These are phyloP conservation scores for Cyclostephanos tholiformis DNA, from an alignment of 108 stramenopile species.

Conservation along the genomic window DNA sequence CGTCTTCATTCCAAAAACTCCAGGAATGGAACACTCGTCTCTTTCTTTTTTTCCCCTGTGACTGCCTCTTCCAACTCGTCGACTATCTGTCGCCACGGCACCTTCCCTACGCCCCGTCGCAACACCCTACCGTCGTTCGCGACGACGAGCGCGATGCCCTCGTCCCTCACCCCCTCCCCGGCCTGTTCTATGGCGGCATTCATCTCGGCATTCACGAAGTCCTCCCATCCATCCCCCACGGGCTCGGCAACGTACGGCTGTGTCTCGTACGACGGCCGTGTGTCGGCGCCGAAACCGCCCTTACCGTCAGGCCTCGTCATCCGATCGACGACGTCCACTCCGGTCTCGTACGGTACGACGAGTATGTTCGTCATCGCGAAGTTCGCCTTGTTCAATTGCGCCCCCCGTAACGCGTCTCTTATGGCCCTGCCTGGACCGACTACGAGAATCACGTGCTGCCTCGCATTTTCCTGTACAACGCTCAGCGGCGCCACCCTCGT, in stretches of 20 bases:
- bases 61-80: constrained; percentile 75
- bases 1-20: constrained; percentile 37
- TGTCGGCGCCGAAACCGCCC: constrained; percentile 62
- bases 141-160: constrained; percentile 81
- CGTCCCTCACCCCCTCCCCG: constrained; percentile 59
- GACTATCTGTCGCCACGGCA: constrained; percentile 86
- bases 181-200: constrained; percentile 70
- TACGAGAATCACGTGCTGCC: constrained; percentile 84
- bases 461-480: constrained; percentile 66
- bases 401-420: constrained; percentile 75
- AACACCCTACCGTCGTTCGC: constrained; percentile 77
- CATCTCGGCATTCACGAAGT: constrained; percentile 70
- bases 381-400: constrained; percentile 80
- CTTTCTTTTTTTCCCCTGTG: constrained; percentile 59
- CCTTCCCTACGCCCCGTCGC: constrained; percentile 76
- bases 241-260: constrained; percentile 79
- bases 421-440: constrained; percentile 76
- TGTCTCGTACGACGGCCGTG: constrained; percentile 72
- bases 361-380: constrained; percentile 82
- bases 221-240: constrained; percentile 74
- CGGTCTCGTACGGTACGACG: constrained; percentile 81
- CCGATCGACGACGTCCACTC: constrained; percentile 37
- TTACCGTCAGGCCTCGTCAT: constrained; percentile 46
- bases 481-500: constrained; percentile 55
- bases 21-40: constrained; percentile 35